These are phyloP conservation scores for Nakazawaea laoshanensis DNA, from an alignment of 805 yeast species.

Conservation along the genomic window DNA sequence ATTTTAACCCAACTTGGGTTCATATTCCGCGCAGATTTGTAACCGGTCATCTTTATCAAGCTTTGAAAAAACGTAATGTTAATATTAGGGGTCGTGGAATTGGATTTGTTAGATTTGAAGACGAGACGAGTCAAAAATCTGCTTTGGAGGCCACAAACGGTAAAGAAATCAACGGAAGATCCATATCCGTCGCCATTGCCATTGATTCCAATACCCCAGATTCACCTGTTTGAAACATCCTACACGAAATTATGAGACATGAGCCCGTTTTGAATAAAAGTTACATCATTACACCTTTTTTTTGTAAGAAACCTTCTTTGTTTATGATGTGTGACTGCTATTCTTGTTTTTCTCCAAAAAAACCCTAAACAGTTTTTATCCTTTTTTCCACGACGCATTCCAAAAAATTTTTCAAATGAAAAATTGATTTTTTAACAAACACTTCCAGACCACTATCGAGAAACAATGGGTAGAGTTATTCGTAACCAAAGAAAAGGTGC, in stretches of 20 bases:
- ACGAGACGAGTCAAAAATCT: constrained; percentile 35
- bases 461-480: constrained; percentile 82
- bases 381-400: too few species aligned
- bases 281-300: too few species aligned
- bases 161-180: constrained; percentile 54
- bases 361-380: too few species aligned
- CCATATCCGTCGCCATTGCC: constrained; percentile 63
- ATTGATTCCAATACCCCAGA: constrained; percentile 46
- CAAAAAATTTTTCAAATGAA: too few species aligned
- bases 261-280: too few species aligned
- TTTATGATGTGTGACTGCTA: too few species aligned
- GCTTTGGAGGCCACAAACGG: constrained; percentile 62
- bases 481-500: constrained; percentile 99
- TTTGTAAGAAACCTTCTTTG: too few species aligned
- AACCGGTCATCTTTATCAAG: constrained; percentile 33
- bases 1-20: constrained; percentile 46
- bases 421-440: too few species aligned
- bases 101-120: constrained; percentile 49
- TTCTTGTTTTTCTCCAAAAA: not conserved
- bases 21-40: constrained; percentile 48
- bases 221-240: too few species aligned
- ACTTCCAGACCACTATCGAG: not conserved
- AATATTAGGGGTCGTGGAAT: constrained; percentile 48
- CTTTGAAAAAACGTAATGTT: constrained; percentile 35
- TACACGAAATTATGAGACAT: too few species aligned